phyloP scores from a whole-genome alignment of 2,329 filamentous ascomycete species.

The Xylaria digitata region DNA sequence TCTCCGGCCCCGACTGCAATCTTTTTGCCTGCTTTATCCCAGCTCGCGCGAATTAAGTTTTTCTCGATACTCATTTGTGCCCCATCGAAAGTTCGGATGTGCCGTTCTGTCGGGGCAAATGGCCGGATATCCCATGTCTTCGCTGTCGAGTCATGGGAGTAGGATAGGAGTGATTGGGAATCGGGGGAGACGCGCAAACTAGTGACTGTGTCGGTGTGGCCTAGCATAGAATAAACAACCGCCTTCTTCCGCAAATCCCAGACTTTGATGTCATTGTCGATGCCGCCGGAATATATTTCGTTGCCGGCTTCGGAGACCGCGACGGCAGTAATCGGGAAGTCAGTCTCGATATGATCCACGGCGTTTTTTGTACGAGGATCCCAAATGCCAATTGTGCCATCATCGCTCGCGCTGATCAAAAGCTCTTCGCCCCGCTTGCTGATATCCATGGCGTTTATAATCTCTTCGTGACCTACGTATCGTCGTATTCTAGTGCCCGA shows the following conservation, averaged over 20 bases:
- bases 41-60: conserved; percentile 90
- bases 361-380: conserved; percentile 92
- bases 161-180: conserved; percentile 88
- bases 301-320: conserved; percentile 94
- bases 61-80: conserved; percentile 88
- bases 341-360: conserved; percentile 86
- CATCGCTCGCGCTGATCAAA: conserved; percentile 90
- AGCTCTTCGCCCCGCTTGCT: conserved; percentile 91
- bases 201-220: conserved; percentile 92
- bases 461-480: conserved; percentile 92
- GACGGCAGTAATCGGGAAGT: conserved; percentile 91
- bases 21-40: conserved; percentile 86
- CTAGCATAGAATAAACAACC: conserved; percentile 86
- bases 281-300: conserved; percentile 92
- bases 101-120: conserved; percentile 88
- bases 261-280: conserved; percentile 96
- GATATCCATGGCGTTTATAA: conserved; percentile 93
- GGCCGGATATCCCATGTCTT: conserved; percentile 96
- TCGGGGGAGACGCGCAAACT: conserved; percentile 93
- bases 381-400: conserved; percentile 95
- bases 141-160: conserved; percentile 93
- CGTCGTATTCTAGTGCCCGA: conserved; percentile 91
- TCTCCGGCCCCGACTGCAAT: conserved; percentile 92
- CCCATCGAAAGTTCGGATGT: conserved; percentile 91
- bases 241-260: conserved; percentile 96